Conservation (phyloP, 2,329 filamentous ascomycete species). For the Boeremia exigua region DNA sequence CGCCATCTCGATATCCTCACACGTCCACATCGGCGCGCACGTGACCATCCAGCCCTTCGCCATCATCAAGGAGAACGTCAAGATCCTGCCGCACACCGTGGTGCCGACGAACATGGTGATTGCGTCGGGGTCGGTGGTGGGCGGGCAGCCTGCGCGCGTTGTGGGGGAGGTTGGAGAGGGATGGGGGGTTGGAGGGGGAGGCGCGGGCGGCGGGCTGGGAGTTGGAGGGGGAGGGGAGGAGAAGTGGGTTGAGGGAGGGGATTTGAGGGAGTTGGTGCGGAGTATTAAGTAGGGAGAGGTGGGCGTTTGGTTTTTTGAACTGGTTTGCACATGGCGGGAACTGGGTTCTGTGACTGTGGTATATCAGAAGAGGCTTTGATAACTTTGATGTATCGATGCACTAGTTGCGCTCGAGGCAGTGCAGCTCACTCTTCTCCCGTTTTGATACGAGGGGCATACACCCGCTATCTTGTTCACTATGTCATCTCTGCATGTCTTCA, state of each 20-base stretch:
- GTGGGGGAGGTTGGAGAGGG: constrained; percentile 60
- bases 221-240: constrained; percentile 51
- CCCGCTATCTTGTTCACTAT: too few species aligned
- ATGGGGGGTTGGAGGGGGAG: constrained; percentile 52
- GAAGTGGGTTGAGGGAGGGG: constrained; percentile 58
- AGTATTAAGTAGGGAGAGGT: constrained; percentile 46
- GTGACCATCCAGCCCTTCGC: constrained; percentile 84
- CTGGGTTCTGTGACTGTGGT: neutral
- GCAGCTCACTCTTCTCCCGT: too few species aligned
- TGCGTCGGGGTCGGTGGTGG: constrained; percentile 91
- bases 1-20: constrained; percentile 80
- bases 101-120: constrained; percentile 90
- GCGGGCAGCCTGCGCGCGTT: constrained; percentile 57
- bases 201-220: constrained; percentile 40
- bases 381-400: too few species aligned
- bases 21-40: constrained; percentile 82
- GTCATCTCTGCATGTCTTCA: too few species aligned
- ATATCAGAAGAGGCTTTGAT: neutral
- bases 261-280: constrained; percentile 56
- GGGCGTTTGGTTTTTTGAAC: neutral
- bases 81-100: constrained; percentile 82
- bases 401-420: too few species aligned
- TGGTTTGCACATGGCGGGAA: neutral
- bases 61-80: constrained; percentile 92
- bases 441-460: too few species aligned